Conservation (phyloP, 495 filamentous ascomycete genomes). For the Recurvomyces mirabilis region DNA sequence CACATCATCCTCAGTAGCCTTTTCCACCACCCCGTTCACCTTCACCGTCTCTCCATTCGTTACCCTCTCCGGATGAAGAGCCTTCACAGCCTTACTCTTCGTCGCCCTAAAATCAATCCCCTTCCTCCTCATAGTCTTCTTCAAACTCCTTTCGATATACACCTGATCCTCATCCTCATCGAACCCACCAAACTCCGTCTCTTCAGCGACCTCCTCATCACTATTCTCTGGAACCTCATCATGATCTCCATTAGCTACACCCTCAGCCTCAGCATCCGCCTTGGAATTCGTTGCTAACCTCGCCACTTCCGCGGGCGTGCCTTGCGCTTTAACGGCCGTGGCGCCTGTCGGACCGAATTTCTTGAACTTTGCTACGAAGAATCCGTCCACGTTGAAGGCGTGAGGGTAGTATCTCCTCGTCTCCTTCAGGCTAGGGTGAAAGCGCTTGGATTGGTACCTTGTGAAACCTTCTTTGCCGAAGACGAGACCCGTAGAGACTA, state of each 20-base stretch:
- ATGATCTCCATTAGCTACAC: neutral
- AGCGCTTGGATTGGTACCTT: conserved; percentile 54
- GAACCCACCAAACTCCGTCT: conserved; percentile 50
- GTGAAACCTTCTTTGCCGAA: conserved; percentile 44
- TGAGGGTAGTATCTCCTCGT: conserved; percentile 90
- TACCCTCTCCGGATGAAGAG: conserved; percentile 3
- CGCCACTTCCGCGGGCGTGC: conserved; percentile 39
- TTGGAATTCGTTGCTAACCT: conserved; percentile 28
- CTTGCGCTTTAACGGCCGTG: conserved; percentile 37
- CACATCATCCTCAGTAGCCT: too few species aligned
- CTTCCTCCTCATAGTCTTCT: conserved; percentile 49
- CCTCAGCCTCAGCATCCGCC: neutral
- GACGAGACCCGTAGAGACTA: conserved; percentile 65
- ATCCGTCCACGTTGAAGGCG: conserved; percentile 92
- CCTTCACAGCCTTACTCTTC: conserved; percentile 22
- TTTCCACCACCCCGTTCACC: neutral
- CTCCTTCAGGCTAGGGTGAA: conserved; percentile 71
- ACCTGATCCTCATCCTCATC: conserved; percentile 50
- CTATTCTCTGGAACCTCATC: neutral
- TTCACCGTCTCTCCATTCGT: neutral
- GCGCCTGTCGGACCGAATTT: conserved; percentile 68
- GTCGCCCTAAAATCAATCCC: conserved; percentile 49
- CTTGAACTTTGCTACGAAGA: conserved; percentile 96
- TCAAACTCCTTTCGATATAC: conserved; percentile 48
- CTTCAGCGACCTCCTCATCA: conserved; percentile 22